Percentiles rank a stretch among this genome's conserved stretches.
phyloP scores from a whole-genome alignment of 257 asterid species.

The Solanum chmielewskii region DNA sequence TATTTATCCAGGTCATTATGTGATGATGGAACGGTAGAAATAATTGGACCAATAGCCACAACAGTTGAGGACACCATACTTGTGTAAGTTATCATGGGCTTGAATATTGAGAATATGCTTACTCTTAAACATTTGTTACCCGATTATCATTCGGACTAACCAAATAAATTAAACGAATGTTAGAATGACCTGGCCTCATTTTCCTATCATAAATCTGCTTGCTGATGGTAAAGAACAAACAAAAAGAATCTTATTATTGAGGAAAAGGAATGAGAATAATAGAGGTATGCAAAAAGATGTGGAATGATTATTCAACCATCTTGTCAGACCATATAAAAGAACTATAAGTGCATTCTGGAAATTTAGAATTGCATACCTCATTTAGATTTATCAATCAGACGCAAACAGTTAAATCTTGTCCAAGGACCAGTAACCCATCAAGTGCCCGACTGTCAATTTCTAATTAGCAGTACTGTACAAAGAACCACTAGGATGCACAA shows the following conservation, averaged over 20 bases:
- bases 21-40: constrained; percentile 83
- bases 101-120: neutral
- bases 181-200: neutral
- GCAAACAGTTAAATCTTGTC: neutral
- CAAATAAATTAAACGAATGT: neutral
- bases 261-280: neutral
- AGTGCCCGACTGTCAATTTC: neutral
- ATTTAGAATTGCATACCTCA: neutral
- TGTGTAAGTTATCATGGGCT: constrained; percentile 54
- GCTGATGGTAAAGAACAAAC: neutral
- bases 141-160: too few species aligned
- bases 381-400: neutral
- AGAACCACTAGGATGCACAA: neutral
- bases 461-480: neutral
- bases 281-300: neutral
- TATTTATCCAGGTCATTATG: constrained; percentile 56
- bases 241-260: neutral
- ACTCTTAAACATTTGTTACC: neutral
- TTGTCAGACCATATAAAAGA: neutral
- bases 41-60: constrained; percentile 83
- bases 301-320: neutral
- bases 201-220: neutral
- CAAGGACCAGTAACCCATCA: neutral
- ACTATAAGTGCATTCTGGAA: neutral
- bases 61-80: constrained; percentile 81